Base-by-base conservation (phyloP, 345 rosid genomes). In the Salix brachista region DNA sequence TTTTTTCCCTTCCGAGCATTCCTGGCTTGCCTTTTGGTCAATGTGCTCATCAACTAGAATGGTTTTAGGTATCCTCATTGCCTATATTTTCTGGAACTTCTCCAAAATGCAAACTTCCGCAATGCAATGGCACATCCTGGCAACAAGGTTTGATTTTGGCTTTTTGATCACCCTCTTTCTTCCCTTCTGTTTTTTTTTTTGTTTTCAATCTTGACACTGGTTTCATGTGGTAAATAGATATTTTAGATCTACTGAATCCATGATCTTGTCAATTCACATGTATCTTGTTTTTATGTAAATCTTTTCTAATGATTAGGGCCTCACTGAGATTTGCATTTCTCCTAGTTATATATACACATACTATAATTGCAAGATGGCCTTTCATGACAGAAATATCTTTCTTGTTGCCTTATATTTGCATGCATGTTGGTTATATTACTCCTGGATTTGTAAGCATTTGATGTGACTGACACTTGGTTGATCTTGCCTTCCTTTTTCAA, bases 71-170 rank as follows among this genome's bases (percentile, higher is more conserved):
- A 94, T 83, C 98, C 98, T 37, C 98, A 94, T 82, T 94, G 96
- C 85, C 80, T 96, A n/a, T 92, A 73, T 83, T 94, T 96, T 79
- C 97, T 96, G 21, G 97, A 96, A 81, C 97, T 90, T 83, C 97
- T 96, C 58, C 99, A 96, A 86, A 96, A 94, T 80, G 88, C 97
- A 10, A 92, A 87, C 83, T 96, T 94, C 84, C 91, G 98, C 73
- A 85, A 64, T 88, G 98, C 97, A 48, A 94, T 96, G 97, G 98
- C 99, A 10, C 97, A 92, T 90, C 99, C 97, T 54, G 91, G 85
- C 75, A 92, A 87, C 91, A 96, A 96, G 98, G 99, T 94, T 79
- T 5, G 32, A 37, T 71, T 81, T 75, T 62, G 32, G 28, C 64
- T 71, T 65, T 70, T 17, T 72, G 28, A 25, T 60, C 30, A 12